Conservation (phyloP, 2,329 filamentous ascomycete genomes). For the Colletotrichum euphorbiae region DNA sequence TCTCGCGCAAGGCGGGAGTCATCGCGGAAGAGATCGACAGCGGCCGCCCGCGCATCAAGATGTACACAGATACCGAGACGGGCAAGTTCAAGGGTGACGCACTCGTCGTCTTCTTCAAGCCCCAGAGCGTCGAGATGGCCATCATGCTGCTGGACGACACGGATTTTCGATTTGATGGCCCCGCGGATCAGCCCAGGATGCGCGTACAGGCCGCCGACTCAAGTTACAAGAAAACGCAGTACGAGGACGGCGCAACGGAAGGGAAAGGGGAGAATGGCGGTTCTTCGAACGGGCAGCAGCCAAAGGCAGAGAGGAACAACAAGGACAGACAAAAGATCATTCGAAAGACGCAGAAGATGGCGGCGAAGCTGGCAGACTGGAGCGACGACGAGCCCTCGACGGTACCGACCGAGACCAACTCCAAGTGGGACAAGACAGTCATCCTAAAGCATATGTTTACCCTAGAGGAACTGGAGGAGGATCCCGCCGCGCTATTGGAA, state of each 20-base stretch:
- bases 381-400: conserved; percentile 82
- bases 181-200: conserved; percentile 72
- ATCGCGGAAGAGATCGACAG: conserved; percentile 95
- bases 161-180: conserved; percentile 77
- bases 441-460: conserved; percentile 96
- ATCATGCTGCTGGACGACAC: conserved; percentile 85
- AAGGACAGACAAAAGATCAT: conserved; percentile 91
- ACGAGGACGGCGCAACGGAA: conserved; percentile 57
- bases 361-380: conserved; percentile 94
- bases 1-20: conserved; percentile 86
- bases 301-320: conserved; percentile 54
- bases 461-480: conserved; percentile 83
- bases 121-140: conserved; percentile 89
- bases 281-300: conserved; percentile 46
- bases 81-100: conserved; percentile 95
- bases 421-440: conserved; percentile 81
- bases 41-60: conserved; percentile 88
- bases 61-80: conserved; percentile 80
- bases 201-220: conserved; percentile 86
- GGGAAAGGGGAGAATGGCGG: conserved; percentile 52
- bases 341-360: conserved; percentile 89
- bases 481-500: conserved; percentile 84
- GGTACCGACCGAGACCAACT: conserved; percentile 56
- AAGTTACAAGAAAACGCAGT: conserved; percentile 90
- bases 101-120: conserved; percentile 93